Evolutionary conservation across 2,329 filamentous ascomycete genomes (phyloP).

Genomic region (Aureobasidium uvarum): DNA sequence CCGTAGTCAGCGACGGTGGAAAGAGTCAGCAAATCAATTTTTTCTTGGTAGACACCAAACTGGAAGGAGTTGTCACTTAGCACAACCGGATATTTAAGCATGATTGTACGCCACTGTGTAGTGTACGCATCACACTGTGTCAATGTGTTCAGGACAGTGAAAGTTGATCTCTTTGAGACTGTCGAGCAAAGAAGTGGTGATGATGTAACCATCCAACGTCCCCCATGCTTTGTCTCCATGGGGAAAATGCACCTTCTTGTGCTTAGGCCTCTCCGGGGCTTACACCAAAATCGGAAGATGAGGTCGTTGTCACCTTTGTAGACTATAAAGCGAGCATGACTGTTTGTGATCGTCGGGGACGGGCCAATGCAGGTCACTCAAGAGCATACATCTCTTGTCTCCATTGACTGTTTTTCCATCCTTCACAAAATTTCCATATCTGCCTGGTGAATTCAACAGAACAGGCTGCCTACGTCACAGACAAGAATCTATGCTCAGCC

Average conservation of each 20-base stretch:
- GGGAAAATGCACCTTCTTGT: background rate
- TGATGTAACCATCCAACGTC: background rate
- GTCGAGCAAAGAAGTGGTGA: background rate
- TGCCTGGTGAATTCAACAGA: background rate
- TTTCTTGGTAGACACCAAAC: no score
- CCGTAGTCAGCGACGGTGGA: no score
- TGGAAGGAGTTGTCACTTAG: no score
- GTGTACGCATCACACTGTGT: constrained; percentile 29
- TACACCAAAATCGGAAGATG: background rate
- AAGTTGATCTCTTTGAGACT: background rate
- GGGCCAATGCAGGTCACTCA: background rate
- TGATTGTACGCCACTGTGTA: no score
- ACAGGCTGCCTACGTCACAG: background rate
- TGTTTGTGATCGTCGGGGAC: background rate
- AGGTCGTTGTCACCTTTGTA: background rate
- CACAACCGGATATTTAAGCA: no score
- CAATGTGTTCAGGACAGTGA: background rate
- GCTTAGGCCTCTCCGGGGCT: background rate
- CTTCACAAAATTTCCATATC: background rate
- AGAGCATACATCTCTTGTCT: background rate
- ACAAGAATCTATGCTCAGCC: background rate
- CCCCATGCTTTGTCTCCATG: background rate
- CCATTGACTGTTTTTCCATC: background rate
- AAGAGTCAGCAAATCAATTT: no score
- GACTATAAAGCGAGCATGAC: background rate